A percentile compares a stretch with the other conserved stretches of the same genome.
Evolutionary conservation across 257 asterid genomes (phyloP).

Genomic region (Ophiorrhiza pumila): DNA sequence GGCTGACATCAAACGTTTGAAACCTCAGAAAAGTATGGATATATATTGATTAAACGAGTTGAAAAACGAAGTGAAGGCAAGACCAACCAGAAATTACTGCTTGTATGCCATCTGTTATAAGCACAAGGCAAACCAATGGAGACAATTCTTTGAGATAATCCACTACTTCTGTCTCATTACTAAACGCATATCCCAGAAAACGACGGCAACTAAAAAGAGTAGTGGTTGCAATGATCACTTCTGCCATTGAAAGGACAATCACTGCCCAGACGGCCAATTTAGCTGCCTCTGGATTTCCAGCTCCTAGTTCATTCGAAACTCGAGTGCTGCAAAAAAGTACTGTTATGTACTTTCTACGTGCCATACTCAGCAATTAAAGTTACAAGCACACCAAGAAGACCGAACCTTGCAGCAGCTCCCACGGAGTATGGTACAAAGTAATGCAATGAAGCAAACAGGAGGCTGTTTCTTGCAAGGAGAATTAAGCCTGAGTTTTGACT

Average conservation of each 20-base stretch:
- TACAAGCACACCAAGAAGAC: no score
- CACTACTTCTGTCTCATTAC: constrained; percentile 40
- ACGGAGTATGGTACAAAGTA: constrained; percentile 54
- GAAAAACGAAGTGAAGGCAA: not conserved
- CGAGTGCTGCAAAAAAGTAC: constrained; percentile 38
- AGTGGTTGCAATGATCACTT: constrained; percentile 36
- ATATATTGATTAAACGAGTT: not conserved
- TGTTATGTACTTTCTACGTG: not conserved
- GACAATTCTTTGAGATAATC: constrained; percentile 29
- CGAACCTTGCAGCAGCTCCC: constrained; percentile 65
- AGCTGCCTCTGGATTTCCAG: constrained; percentile 44
- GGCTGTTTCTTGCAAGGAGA: constrained; percentile 35
- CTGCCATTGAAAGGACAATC: constrained; percentile 34
- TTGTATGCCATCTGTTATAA: constrained; percentile 43
- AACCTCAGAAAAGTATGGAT: no score
- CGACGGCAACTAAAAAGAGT: constrained; percentile 35
- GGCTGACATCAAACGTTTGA: no score
- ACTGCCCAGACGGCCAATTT: constrained; percentile 42
- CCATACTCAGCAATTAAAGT: not conserved
- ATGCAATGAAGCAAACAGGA: constrained; percentile 45
- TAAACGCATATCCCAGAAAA: constrained; percentile 48
- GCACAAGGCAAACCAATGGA: constrained; percentile 42
- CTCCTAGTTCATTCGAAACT: constrained; percentile 59
- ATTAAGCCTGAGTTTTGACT: not conserved
- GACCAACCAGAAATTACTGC: constrained; percentile 48